Conservation (phyloP, 2,329 filamentous ascomycete species). For the Thermoascus crustaceus region DNA sequence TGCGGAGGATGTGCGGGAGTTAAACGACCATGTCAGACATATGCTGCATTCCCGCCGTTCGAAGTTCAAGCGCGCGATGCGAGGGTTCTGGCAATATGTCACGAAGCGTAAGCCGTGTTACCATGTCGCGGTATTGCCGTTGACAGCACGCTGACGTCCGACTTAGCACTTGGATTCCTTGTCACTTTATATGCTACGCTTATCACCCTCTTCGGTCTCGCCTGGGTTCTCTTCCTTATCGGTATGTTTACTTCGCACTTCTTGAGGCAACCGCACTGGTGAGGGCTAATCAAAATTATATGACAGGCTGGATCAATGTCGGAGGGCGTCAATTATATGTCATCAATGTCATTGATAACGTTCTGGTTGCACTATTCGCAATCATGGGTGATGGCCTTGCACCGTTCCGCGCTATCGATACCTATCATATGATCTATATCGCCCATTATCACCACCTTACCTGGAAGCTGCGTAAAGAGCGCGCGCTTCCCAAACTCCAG, state of each 20-base stretch:
- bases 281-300: constrained; percentile 2
- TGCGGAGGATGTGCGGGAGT: constrained; percentile 61
- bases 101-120: constrained; percentile 49
- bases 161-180: constrained; percentile 63
- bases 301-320: constrained; percentile 67
- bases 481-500: constrained; percentile 52
- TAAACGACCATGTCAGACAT: constrained; percentile 81
- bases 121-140: not conserved
- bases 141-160: constrained; percentile 3
- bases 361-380: constrained; percentile 62
- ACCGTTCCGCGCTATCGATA: constrained; percentile 71
- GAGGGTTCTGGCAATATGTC: constrained; percentile 73
- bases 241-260: constrained; percentile 34
- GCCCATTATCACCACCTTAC: constrained; percentile 62
- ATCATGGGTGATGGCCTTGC: constrained; percentile 63
- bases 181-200: constrained; percentile 76
- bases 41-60: constrained; percentile 76
- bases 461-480: constrained; percentile 57
- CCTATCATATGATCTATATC: constrained; percentile 81
- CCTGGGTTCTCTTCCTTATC: constrained; percentile 87
- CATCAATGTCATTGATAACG: constrained; percentile 62
- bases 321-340: constrained; percentile 62
- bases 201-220: constrained; percentile 76
- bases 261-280: not conserved
- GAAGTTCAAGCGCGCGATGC: constrained; percentile 69